Conservation (phyloP, 2,329 filamentous ascomycete species). For the Fusarium robinianum region DNA sequence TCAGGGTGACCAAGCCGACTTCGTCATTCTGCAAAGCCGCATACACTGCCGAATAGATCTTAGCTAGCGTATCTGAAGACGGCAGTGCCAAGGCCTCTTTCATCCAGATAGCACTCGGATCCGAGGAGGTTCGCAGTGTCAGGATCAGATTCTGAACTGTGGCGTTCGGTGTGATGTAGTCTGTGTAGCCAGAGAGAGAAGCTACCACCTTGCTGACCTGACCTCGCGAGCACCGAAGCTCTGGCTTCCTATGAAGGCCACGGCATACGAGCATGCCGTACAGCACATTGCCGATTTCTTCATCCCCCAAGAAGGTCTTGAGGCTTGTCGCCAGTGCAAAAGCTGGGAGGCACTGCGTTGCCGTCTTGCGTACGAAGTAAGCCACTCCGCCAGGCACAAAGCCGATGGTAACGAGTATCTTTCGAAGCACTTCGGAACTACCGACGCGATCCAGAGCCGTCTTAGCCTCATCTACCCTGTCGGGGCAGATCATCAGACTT, state of each 20-base stretch:
- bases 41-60: background rate
- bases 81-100: background rate
- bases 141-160: background rate
- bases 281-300: background rate
- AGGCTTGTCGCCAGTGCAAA: background rate
- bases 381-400: background rate
- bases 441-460: background rate
- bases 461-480: background rate
- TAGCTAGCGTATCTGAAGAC: background rate
- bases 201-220: background rate
- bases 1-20: background rate
- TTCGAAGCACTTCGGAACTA: background rate
- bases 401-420: background rate
- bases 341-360: background rate
- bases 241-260: background rate
- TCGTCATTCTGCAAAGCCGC: background rate
- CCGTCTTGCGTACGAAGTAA: background rate
- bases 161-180: background rate
- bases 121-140: background rate
- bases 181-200: background rate
- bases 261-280: background rate
- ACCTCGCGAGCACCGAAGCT: background rate
- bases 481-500: background rate
- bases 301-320: background rate
- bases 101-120: background rate